Evolutionary conservation across 2,329 filamentous ascomycete species (phyloP), one percentile per base, ranked within the genome.

Genomic region (Fusarium globosum): DNA sequence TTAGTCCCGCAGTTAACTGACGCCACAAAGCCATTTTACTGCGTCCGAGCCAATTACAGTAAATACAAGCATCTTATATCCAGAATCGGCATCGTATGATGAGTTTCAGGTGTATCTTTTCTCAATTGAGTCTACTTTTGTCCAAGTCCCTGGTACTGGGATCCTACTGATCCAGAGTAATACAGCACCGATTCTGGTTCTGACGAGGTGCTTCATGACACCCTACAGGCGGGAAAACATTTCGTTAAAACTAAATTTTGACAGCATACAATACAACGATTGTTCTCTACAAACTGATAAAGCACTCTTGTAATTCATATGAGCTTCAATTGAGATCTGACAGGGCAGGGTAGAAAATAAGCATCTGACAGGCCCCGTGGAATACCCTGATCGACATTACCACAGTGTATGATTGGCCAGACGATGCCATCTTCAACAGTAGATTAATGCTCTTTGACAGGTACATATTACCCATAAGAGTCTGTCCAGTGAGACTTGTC

Each of bases 301-400:
- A 16, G 15, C 33, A 55, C 3, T 28, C 20, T 4, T 7, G 12
- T 13, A 10, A 18, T 30, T 28, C 11, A 33, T 14, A 33, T 33
- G 12, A 33, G 12, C 33, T 33, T 33, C 33, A 13, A n/a, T n/a
- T n/a, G 23, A 28, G 35, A 36, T 26, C 30, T 58, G 23, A 36
- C 41, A 36, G n/a, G 18, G 55, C 20, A 58, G 20, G n/a, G 41
- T 7, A 28, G 20, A n/a, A 49, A 36, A 49, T 49, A 58, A 58
- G 55, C 23, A 18, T 58, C 55, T 58, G 41, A 49, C 53, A 57
- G n/a, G 30, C 23, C 20, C 20, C 23, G 1, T 20, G 49, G n/a
- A n/a, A 41, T 14, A 35, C 18, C 28, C 21, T 6, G 55, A 58
- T 48, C 55, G 41, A 36, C 55, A 48, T 48, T 21, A 2, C 28